Base-by-base conservation (phyloP, 2,329 filamentous ascomycete genomes). In the Trichoderma breve region DNA sequence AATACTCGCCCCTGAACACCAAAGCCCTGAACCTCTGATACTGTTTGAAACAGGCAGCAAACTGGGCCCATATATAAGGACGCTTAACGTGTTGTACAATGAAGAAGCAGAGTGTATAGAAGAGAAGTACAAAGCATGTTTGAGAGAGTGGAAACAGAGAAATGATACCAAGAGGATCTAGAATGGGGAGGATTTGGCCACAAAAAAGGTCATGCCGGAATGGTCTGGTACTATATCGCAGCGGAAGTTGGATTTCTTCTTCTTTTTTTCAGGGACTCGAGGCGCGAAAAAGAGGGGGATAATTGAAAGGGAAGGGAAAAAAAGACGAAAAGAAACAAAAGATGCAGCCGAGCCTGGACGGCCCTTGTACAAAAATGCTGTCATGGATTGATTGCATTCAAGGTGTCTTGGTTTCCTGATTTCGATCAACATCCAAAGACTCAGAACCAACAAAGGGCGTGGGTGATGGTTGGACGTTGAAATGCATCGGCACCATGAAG, bases 151-250 rank as follows among this genome's bases (percentile, higher is more conserved):
- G 18, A 68, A 36, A 18, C 34, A 58, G 14, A 30, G 30, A 53
- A 53, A 51, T 53, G 57, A 70, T 70, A 70, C 66, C 57, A 70
- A 39, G 47, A 30, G 39, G 57, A 36, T 53, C 36, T 70, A 53
- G 66, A 60, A 28, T 39, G 43, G 66, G 36, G 66, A 36, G 9
- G 39, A 26, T 43, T 21, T 32, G 11, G 30, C 39, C 28, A 28
- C 14, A 21, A 61, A 15, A 36, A 26, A 62, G 36, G 14, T 12
- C 66, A 70, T 58, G 43, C 57, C 39, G 30, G 39, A 70, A 62
- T n/a, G 15, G 57, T 24, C 57, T 58, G 64, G 39, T n/a, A 26
- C 32, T 34, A 14, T 51, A 43, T 24, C 57, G 30, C 57, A 28
- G 21, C 66, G 28, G 28, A 30, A 24, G 47, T 34, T 60, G 57